A percentile compares a stretch with the other conserved stretches of the same genome.
Conservation (phyloP, 768 basidiomycete genomes). For the Kwoniella mangroviensis region DNA sequence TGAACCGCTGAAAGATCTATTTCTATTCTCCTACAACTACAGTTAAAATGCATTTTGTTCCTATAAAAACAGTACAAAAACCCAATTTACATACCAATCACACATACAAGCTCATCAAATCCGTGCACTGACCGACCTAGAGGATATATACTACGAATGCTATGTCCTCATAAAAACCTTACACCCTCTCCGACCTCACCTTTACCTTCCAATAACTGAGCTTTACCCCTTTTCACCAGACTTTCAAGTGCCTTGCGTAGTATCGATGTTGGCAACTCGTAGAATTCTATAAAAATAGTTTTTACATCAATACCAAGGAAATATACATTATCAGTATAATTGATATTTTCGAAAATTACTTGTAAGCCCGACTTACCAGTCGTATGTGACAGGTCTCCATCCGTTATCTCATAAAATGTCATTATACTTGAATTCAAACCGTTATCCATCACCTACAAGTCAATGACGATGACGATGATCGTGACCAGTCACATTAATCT, state of each 20-base stretch:
- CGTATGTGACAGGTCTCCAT: conserved; percentile 57
- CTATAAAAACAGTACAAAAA: too few relatives aligned
- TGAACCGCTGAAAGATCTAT: too few relatives aligned
- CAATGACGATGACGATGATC: neutral
- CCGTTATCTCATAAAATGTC: conserved; percentile 61
- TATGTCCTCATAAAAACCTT: conserved; percentile 54
- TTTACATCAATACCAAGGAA: too few relatives aligned
- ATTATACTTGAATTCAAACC: conserved; percentile 58
- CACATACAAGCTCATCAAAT: too few relatives aligned
- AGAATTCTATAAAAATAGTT: conserved; percentile 55
- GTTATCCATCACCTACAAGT: conserved; percentile 55
- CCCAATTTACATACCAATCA: too few relatives aligned
- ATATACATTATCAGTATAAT: too few relatives aligned
- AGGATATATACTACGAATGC: too few relatives aligned
- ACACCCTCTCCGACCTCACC: conserved; percentile 59
- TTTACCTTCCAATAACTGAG: conserved; percentile 59
- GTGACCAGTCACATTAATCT: neutral
- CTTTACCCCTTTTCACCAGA: conserved; percentile 59
- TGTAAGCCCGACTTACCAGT: conserved; percentile 38
- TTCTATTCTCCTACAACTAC: too few relatives aligned
- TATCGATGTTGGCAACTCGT: conserved; percentile 54
- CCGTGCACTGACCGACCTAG: too few relatives aligned
- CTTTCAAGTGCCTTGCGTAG: conserved; percentile 57
- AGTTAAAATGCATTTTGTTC: too few relatives aligned
- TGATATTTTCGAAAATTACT: too few relatives aligned